Evolutionary conservation across 768 basidiomycete genomes (phyloP), one percentile per base, ranked within the genome.

Genomic region (Mycena rebaudengoi): DNA sequence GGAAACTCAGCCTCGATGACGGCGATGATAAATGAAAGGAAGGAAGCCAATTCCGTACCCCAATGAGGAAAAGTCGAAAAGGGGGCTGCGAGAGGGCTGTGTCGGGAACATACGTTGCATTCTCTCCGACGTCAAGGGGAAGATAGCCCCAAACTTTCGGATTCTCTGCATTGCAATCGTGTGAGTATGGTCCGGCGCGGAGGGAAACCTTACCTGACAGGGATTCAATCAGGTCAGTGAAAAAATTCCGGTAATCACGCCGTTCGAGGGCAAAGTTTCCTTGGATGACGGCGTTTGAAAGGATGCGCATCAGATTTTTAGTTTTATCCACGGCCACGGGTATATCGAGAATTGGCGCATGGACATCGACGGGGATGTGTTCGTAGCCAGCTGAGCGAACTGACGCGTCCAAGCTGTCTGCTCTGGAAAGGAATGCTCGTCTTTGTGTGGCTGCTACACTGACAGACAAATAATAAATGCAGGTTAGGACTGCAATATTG

Each of bases 281-380:
- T 69, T 80, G 80, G 29, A 82, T 79, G 64, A 79, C 79, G 5
- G 77, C 80, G 52, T 73, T n/a, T n/a, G n/a, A n/a, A n/a, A n/a
- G n/a, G n/a, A n/a, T n/a, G n/a, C n/a, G n/a, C n/a, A n/a, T n/a
- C 74, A 82, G 70, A 20, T 62, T 55, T 2, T 71, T 59, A 16
- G 58, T 58, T 18, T 64, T 71, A 5, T 65, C 62, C 5, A 71
- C 72, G 18, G 76, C 62, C 44, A 70, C 43, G 8, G 69, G 73
- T 16, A 79, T 60, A 54, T 78, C 74, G 20, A 78, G 58, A 16
- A 80, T 68, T 3, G 77, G 79, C 0, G 71, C 69, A 63, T 77
- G 75, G 8, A 76, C 71, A 48, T 78, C 78, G 12, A 79, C 69
- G 14, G 74, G 75, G 11, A 80, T 74, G 40, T 75, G 59, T 56